These are phyloP conservation scores for Boletus rex-veris DNA, from an alignment of 768 basidiomycete species.

Conservation along the genomic window DNA sequence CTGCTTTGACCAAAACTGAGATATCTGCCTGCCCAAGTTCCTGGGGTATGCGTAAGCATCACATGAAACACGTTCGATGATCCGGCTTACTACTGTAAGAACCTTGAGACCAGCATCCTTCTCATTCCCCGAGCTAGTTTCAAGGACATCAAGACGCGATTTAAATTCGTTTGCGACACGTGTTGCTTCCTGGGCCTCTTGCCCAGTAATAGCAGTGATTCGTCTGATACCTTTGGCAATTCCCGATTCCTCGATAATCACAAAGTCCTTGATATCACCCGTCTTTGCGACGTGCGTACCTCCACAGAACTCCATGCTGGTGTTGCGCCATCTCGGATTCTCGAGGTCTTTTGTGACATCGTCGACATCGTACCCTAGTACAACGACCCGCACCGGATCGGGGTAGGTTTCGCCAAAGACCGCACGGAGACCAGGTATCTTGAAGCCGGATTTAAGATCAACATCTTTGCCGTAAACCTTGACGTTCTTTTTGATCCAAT, in stretches of 20 bases:
- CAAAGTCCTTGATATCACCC: slow-evolving; percentile 94
- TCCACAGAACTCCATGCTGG: slow-evolving; percentile 97
- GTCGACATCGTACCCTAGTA: slow-evolving; percentile 82
- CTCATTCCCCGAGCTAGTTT: slow-evolving; percentile 61
- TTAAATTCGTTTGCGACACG: slow-evolving; percentile 63
- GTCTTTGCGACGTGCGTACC: slow-evolving; percentile 99
- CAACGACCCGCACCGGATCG: slow-evolving; percentile 94
- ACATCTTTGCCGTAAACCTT: slow-evolving; percentile 87
- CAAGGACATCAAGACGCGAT: slow-evolving; percentile 58
- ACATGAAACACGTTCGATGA: background rate
- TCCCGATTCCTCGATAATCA: slow-evolving; percentile 92
- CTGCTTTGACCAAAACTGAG: slow-evolving; percentile 77
- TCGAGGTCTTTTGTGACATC: slow-evolving; percentile 82
- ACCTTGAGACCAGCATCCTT: slow-evolving; percentile 89
- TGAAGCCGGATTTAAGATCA: slow-evolving; percentile 68
- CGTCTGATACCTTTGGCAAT: slow-evolving; percentile 98
- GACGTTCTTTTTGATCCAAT: slow-evolving; percentile 90
- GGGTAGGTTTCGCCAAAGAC: slow-evolving; percentile 99
- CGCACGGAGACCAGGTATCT: slow-evolving; percentile 91
- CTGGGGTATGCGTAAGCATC: slow-evolving; percentile 38
- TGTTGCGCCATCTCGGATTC: slow-evolving; percentile 86
- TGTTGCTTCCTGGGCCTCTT: slow-evolving; percentile 83
- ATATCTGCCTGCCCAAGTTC: slow-evolving; percentile 89
- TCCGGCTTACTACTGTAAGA: slow-evolving; percentile 60
- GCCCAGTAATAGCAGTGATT: slow-evolving; percentile 90